Conservation (phyloP, 106 monocot species). For the Dendrobium chrysotoxum region DNA sequence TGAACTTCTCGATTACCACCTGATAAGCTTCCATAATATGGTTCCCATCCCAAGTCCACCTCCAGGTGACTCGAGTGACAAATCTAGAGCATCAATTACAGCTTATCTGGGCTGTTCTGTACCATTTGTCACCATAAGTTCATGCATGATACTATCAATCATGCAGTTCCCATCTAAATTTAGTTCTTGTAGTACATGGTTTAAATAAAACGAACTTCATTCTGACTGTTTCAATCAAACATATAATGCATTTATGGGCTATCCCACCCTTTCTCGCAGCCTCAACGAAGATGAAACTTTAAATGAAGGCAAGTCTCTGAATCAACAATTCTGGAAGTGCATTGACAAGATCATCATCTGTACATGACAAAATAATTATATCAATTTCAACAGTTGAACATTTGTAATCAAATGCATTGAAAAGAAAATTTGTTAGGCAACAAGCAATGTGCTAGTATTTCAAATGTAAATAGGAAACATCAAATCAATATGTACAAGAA, state of each 20-base stretch:
- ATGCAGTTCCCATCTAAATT: not conserved
- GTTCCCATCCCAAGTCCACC: constrained; percentile 10
- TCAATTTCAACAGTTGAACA: not conserved
- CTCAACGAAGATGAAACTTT: not conserved
- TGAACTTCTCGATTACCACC: not conserved
- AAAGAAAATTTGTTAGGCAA: not conserved
- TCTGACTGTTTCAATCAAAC: not conserved
- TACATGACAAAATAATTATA: not conserved
- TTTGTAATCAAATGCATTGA: not conserved
- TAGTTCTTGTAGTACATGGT: not conserved
- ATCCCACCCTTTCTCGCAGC: not conserved
- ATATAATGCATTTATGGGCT: not conserved
- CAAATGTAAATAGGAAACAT: not conserved
- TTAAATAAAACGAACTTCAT: not conserved
- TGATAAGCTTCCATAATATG: not conserved
- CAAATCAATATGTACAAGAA: not conserved
- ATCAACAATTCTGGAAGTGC: not conserved
- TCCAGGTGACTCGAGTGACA: not conserved
- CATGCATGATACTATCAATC: not conserved
- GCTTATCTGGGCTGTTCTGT: not conserved
- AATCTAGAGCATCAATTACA: constrained; percentile 6
- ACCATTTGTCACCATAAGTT: not conserved
- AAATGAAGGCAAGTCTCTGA: not conserved
- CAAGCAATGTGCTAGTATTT: not conserved
- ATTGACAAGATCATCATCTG: not conserved